phyloP scores from a whole-genome alignment of 1,284 basidiomycete genomes.

The Anthracocystis panici-leucophaei region DNA sequence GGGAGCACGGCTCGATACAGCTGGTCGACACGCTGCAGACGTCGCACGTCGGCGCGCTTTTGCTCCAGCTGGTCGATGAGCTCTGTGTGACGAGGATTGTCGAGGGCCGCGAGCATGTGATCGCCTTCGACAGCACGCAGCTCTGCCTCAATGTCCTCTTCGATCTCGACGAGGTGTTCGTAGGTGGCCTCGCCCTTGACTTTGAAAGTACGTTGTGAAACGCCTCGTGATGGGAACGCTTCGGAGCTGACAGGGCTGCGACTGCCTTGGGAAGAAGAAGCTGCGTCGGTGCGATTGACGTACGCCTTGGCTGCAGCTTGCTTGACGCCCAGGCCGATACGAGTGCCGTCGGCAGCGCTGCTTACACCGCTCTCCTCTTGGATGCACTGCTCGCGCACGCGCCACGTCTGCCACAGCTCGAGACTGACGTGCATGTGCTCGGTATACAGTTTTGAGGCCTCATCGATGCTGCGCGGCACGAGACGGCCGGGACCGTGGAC shows the following conservation, averaged over 20 bases:
- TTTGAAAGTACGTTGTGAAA: constrained; percentile 45
- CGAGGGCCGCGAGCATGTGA: constrained; percentile 62
- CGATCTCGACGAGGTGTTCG: constrained; percentile 61
- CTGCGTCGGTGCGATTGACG: constrained; percentile 41
- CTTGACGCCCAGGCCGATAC: constrained; percentile 51
- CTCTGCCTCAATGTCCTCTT: constrained; percentile 56
- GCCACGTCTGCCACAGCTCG: constrained; percentile 92
- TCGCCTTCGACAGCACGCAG: constrained; percentile 53
- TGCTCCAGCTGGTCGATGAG: constrained; percentile 47
- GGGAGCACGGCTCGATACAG: constrained; percentile 63
- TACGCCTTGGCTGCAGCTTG: constrained; percentile 23
- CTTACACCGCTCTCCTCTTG: constrained; percentile 91
- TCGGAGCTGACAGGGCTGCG: constrained; percentile 58
- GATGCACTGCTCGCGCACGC: constrained; percentile 92
- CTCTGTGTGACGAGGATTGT: constrained; percentile 54
- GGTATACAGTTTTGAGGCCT: constrained; percentile 90
- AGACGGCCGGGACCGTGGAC: constrained; percentile 71
- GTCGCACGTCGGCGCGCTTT: constrained; percentile 60
- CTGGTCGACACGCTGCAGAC: constrained; percentile 62
- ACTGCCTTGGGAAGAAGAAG: constrained; percentile 57
- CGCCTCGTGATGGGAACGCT: constrained; percentile 30
- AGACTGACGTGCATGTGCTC: constrained; percentile 91
- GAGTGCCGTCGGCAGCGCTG: constrained; percentile 72
- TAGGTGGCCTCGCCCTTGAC: constrained; percentile 60
- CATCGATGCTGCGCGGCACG: constrained; percentile 93